Evolutionary conservation across 495 filamentous ascomycete species (phyloP), one percentile per base, ranked within the genome.

Genomic region (Apodospora peruviana): DNA sequence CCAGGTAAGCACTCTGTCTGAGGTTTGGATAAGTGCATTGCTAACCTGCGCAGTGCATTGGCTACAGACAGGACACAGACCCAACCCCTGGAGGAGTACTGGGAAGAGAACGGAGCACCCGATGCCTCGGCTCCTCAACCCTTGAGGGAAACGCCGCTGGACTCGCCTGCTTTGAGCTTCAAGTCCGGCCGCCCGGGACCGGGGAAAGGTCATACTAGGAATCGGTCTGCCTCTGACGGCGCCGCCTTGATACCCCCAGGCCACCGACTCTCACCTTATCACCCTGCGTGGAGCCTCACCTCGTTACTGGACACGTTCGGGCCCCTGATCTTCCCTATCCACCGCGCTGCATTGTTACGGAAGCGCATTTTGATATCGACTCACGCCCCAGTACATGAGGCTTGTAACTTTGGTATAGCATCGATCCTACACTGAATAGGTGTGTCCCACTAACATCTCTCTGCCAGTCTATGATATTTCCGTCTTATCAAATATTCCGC

Each of bases 251-350:
- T 86, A 41, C 78, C 81, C 14, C 73, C 79, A 18, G 85, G 84
- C 32, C 87, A 88, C 65, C 72, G 77, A 55, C 68, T 96, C 43
- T 85, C 86, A 8, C 78, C 84, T 19, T 85, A 79, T 51, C 93
- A 98, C 61, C 93, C 93, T 3, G 90, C 90, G 2, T 83, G 87
- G 57, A 91, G 88, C 32, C 77, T 97, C 43, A 75, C 82, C 1
- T 73, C 75, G 24, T 81, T 94, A 39, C 68, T 95, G 25, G 85
- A 91, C 46, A 79, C 77, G 9, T 94, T 96, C 62, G 93, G 93
- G 0, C 93, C 93, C 0, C 69, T 98, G 40, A 77, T 96, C 17
- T 97, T 94, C 60, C 90, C 93, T 0, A 73, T 98, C 29, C 86
- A 95, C 51, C 80, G 91, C 55, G 90, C 90, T n/a, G 88, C 91